Percentiles rank a stretch among this genome's conserved stretches.
These are phyloP conservation scores for Perkinsela sp. DNA, from an alignment of 208 protist genomes.

Conservation along the genomic window DNA sequence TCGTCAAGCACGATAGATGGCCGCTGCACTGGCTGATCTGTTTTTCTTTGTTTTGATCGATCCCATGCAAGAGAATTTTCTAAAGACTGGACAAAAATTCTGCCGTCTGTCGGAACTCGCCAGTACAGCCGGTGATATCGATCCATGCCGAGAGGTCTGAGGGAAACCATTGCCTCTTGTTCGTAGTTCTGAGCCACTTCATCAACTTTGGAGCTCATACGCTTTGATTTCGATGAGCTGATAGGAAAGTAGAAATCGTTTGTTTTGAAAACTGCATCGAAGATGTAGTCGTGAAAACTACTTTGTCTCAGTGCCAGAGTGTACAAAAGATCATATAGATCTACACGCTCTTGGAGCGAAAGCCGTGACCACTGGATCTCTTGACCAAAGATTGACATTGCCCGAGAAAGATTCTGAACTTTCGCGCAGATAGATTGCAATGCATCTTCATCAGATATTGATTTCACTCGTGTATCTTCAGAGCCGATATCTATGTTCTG, in stretches of 20 bases:
- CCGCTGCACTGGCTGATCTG: background rate
- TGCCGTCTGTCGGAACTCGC: slow-evolving; percentile 33
- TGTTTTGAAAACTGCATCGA: background rate
- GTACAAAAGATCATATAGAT: background rate
- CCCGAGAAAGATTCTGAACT: background rate
- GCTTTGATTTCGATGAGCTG: background rate
- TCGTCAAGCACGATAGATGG: background rate
- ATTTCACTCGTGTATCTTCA: too few relatives aligned
- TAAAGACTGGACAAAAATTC: slow-evolving; percentile 31
- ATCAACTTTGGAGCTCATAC: background rate
- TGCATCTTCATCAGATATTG: background rate
- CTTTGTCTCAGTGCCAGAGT: background rate
- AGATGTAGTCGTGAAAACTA: background rate
- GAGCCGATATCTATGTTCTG: too few relatives aligned
- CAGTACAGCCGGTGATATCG: slow-evolving; percentile 53
- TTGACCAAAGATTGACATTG: background rate
- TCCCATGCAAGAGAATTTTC: background rate
- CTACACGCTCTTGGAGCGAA: background rate
- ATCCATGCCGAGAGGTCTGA: slow-evolving; percentile 42
- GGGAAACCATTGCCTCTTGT: slow-evolving; percentile 2
- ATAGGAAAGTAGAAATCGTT: background rate
- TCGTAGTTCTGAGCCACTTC: too few relatives aligned
- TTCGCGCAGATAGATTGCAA: background rate
- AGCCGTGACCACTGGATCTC: background rate
- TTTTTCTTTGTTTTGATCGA: background rate